A percentile compares a stretch with the other conserved stretches of the same genome.
Conservation (phyloP, 2,329 filamentous ascomycete species). For the Fusarium nelsonii region DNA sequence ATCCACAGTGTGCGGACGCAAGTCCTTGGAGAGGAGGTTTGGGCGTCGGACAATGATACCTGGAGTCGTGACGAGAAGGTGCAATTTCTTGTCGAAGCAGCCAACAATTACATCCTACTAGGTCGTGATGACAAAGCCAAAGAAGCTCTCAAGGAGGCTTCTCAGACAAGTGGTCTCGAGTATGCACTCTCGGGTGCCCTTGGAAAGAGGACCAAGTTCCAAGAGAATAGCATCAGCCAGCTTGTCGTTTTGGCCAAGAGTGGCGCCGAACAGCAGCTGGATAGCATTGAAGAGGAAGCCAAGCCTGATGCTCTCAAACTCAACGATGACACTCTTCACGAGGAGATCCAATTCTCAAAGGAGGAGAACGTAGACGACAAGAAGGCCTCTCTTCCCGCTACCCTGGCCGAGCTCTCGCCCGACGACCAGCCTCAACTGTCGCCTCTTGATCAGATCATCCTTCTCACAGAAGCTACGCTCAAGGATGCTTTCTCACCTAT, state of each 20-base stretch:
- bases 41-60: constrained; percentile 51
- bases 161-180: constrained; percentile 74
- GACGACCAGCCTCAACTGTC: constrained; percentile 84
- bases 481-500: constrained; percentile 88
- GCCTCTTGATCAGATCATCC: constrained; percentile 88
- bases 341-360: constrained; percentile 83
- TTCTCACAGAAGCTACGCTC: constrained; percentile 88
- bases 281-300: constrained; percentile 43
- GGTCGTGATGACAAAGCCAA: constrained; percentile 82
- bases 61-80: constrained; percentile 67
- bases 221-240: constrained; percentile 85
- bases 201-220: constrained; percentile 86
- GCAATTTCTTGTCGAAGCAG: constrained; percentile 83
- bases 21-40: constrained; percentile 55
- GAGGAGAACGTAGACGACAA: constrained; percentile 57
- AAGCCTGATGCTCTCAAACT: constrained; percentile 79
- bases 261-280: constrained; percentile 50
- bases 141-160: constrained; percentile 76
- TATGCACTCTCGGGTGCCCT: constrained; percentile 88
- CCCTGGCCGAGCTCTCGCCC: constrained; percentile 75
- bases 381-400: constrained; percentile 64
- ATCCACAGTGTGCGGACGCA: constrained; percentile 58
- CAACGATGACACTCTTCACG: constrained; percentile 93
- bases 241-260: constrained; percentile 92
- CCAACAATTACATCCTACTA: constrained; percentile 85